Conservation (phyloP, 805 yeast species). For the Saturnispora besseyi region DNA sequence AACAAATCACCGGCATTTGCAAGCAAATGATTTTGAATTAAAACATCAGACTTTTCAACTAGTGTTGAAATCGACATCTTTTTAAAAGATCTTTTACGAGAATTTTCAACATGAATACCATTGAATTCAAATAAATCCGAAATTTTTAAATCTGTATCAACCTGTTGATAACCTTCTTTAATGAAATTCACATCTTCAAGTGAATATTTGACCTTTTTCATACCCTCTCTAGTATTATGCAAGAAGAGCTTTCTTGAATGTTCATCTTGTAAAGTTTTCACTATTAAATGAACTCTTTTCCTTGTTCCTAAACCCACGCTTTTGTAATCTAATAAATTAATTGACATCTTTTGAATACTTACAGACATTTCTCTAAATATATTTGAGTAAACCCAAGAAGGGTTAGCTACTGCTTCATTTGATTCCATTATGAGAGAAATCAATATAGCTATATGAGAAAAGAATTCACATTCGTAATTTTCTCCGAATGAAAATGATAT, state of each 20-base stretch:
- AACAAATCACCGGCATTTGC: conserved; percentile 4
- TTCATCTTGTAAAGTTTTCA: neutral
- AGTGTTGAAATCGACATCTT: conserved; percentile 19
- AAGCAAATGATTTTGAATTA: neutral
- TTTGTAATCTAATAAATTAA: neutral
- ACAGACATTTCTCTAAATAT: conserved; percentile 3
- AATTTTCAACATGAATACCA: neutral
- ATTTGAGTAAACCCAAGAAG: conserved; percentile 1
- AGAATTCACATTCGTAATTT: neutral
- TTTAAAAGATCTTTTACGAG: neutral
- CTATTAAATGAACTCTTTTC: neutral
- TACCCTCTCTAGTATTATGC: neutral
- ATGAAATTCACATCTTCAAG: neutral
- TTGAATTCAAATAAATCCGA: neutral
- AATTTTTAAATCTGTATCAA: neutral
- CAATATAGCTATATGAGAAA: neutral
- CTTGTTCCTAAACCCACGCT: neutral
- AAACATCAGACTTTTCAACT: conserved; percentile 10
- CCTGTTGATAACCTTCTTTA: neutral
- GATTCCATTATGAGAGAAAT: neutral
- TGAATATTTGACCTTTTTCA: neutral
- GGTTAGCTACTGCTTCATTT: neutral
- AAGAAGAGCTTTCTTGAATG: neutral
- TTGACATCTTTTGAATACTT: conserved; percentile 4
- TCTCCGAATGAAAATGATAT: neutral